phyloP scores from a whole-genome alignment of 768 basidiomycete species.

The Lactifluus rugatus region DNA sequence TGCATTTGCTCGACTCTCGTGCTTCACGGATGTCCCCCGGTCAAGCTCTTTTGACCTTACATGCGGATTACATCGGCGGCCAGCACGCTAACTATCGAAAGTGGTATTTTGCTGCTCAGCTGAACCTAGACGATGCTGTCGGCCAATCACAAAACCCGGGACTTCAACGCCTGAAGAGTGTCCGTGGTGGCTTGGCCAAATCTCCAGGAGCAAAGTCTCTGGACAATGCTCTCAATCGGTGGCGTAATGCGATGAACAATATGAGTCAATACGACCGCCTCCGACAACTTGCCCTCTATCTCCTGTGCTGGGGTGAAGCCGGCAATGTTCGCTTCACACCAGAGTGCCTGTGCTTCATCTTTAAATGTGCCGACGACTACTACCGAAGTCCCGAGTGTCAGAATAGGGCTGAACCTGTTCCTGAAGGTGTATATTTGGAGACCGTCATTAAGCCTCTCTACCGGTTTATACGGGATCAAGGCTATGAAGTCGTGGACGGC shows the following conservation, averaged over 20 bases:
- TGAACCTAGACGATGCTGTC: conserved; percentile 97
- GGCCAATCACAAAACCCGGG: conserved; percentile 92
- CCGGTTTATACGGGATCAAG: conserved; percentile 93
- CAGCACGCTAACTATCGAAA: conserved; percentile 99
- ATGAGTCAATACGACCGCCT: conserved; percentile 99
- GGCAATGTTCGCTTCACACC: conserved; percentile 96
- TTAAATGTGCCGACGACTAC: conserved; percentile 99
- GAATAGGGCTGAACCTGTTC: conserved; percentile 83
- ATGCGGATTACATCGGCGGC: conserved; percentile 98
- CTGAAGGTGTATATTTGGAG: conserved; percentile 88
- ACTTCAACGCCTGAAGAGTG: conserved; percentile 76
- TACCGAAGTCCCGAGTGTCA: conserved; percentile 98
- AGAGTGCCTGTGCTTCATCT: conserved; percentile 97
- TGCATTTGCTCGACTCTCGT: conserved; percentile 95
- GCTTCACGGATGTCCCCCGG: conserved; percentile 98
- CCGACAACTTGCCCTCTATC: conserved; percentile 89
- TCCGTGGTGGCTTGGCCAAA: conserved; percentile 51
- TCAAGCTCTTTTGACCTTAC: conserved; percentile 91
- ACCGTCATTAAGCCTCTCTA: conserved; percentile 92
- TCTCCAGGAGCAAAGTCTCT: conserved; percentile 66
- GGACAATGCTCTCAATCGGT: conserved; percentile 86
- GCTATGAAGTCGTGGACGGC: conserved; percentile 90
- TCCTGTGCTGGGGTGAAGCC: conserved; percentile 97
- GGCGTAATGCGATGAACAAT: conserved; percentile 98
- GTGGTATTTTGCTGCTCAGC: conserved; percentile 99